These are phyloP conservation scores for Alloascoidea africana DNA, from an alignment of 805 yeast genomes.

Conservation along the genomic window DNA sequence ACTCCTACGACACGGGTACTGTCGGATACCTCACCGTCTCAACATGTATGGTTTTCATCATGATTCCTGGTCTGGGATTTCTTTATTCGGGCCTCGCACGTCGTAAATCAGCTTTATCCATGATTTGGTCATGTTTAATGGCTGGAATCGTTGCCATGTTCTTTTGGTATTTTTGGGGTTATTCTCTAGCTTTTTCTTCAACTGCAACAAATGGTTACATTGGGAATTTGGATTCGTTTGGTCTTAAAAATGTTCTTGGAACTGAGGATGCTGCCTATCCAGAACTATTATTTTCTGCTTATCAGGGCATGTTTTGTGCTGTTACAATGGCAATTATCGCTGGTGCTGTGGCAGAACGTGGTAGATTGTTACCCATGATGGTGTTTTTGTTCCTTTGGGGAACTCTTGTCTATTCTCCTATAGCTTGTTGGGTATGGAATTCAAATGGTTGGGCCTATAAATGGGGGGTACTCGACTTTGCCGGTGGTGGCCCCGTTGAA, in stretches of 20 bases:
- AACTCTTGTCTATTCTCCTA: slow-evolving; percentile 84
- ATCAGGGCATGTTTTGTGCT: slow-evolving; percentile 83
- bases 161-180: slow-evolving; percentile 99
- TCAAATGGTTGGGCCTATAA: slow-evolving; percentile 83
- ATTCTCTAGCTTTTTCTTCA: slow-evolving; percentile 71
- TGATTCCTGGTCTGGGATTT: slow-evolving; percentile 93
- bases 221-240: slow-evolving; percentile 76
- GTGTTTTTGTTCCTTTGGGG: slow-evolving; percentile 79
- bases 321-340: slow-evolving; percentile 87
- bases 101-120: slow-evolving; percentile 75
- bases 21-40: slow-evolving; percentile 20
- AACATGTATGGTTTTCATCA: slow-evolving; percentile 52
- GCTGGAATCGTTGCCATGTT: slow-evolving; percentile 60
- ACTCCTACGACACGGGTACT: slow-evolving; percentile 21
- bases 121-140: slow-evolving; percentile 70
- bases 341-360: slow-evolving; percentile 90
- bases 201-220: slow-evolving; percentile 74
- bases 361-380: slow-evolving; percentile 73
- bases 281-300: slow-evolving; percentile 69
- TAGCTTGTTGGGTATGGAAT: slow-evolving; percentile 95
- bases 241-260: slow-evolving; percentile 57
- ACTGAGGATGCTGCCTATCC: slow-evolving; percentile 39
- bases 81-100: slow-evolving; percentile 85
- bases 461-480: slow-evolving; percentile 49
- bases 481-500: slow-evolving; percentile 35